These are phyloP conservation scores for Groenewaldozyma tartarivorans DNA, from an alignment of 805 yeast species.

Conservation along the genomic window DNA sequence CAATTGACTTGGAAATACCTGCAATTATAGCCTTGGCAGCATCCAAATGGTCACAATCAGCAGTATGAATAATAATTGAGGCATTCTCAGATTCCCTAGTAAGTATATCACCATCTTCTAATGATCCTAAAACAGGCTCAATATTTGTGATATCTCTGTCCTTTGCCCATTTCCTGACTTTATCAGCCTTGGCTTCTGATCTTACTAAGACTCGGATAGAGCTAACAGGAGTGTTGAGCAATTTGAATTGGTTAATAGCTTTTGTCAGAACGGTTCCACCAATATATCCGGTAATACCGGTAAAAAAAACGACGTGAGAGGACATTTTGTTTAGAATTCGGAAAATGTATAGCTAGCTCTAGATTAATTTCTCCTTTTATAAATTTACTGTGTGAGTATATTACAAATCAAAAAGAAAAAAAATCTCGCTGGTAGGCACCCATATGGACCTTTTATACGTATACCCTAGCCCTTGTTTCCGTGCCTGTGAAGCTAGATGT, in stretches of 20 bases:
- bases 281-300: slow-evolving; percentile 16
- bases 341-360: no score
- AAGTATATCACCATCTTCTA: slow-evolving; percentile 2
- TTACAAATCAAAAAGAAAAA: no score
- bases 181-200: slow-evolving; percentile 6
- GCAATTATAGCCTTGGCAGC: slow-evolving; percentile 7
- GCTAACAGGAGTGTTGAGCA: neutral
- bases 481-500: no score
- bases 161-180: slow-evolving; percentile 13
- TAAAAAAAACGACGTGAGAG: slow-evolving; percentile 5
- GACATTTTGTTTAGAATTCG: no score
- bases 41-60: slow-evolving; percentile 10
- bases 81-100: slow-evolving; percentile 8
- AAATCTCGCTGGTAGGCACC: no score
- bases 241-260: slow-evolving; percentile 4
- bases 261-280: slow-evolving; percentile 13
- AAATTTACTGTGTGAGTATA: no score
- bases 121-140: slow-evolving; percentile 8
- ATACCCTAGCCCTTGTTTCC: no score
- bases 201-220: slow-evolving; percentile 9
- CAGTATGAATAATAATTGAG: slow-evolving; percentile 10
- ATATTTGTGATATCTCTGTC: slow-evolving; percentile 5
- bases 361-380: no score
- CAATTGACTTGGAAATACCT: slow-evolving; percentile 8
- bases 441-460: no score